Percentiles rank a stretch among this genome's conserved stretches.
phyloP scores from a whole-genome alignment of 495 filamentous ascomycete species.

The Entonaema liquescens region DNA sequence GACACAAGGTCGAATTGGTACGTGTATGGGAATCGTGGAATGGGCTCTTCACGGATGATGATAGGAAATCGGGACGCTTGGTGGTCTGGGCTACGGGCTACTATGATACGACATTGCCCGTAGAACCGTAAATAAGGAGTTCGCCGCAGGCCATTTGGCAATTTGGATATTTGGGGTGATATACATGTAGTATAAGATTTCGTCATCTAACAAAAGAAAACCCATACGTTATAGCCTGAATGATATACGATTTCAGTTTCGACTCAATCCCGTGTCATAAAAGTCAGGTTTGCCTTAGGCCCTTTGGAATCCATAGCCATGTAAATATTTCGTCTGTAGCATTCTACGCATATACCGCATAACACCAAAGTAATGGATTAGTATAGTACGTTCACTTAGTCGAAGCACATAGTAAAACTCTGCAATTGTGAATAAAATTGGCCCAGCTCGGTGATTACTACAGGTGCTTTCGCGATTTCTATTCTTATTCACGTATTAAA shows the following conservation, averaged over 20 bases:
- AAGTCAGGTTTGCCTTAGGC: no score
- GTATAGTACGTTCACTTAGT: no score
- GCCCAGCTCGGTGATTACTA: background rate
- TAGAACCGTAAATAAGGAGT: slow-evolving; percentile 16
- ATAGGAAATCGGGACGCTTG: slow-evolving; percentile 82
- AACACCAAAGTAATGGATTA: no score
- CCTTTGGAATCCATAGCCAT: background rate
- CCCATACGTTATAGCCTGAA: background rate
- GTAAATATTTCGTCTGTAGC: no score
- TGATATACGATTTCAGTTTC: no score
- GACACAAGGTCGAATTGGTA: slow-evolving; percentile 55
- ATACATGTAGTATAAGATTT: background rate
- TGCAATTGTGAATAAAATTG: no score
- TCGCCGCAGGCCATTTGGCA: background rate
- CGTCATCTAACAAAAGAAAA: background rate
- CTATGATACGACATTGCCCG: slow-evolving; percentile 33
- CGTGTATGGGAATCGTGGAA: slow-evolving; percentile 81
- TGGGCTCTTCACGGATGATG: slow-evolving; percentile 86
- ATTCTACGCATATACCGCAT: no score
- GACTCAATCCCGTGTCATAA: no score
- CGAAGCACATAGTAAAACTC: no score
- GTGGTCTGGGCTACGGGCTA: slow-evolving; percentile 74
- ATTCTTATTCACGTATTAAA: background rate
- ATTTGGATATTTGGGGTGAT: background rate
- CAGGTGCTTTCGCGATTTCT: background rate